Evolutionary conservation across 2,329 filamentous ascomycete genomes (phyloP), one percentile per base, ranked within the genome.

Genomic region (Xylaria sp.): DNA sequence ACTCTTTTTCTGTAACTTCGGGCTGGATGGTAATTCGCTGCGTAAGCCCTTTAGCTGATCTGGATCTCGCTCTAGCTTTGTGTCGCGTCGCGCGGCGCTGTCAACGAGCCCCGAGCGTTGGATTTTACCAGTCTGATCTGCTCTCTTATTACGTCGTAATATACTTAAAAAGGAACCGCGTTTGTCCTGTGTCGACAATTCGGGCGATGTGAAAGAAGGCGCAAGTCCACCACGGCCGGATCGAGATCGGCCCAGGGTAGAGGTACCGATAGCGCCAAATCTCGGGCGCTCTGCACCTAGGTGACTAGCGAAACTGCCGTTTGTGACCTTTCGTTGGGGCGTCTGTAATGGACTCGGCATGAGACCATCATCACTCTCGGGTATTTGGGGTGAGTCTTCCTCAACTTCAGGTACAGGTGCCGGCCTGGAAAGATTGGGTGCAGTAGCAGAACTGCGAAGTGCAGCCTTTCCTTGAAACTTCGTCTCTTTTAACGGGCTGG

Each of bases 141-240:
- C 79, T 49, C 80, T 83, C 77, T 89, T 92, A 79, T 87, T 90
- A 63, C 91, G 89, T 44, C 89, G 87, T n/a, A 93, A 79, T 4
- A 87, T 87, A n/a, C 73, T 62, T 79, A 89, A 84, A 68, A 90
- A 80, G 69, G 86, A 88, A 65, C 80, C 84, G 57, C 83, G 81
- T 46, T 60, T 71, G 38, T 82, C 80, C 33, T 80, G 74, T 17
- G 79, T 76, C 33, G 73, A 63, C 17, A 72, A 67, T 5, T 66
- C 59, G 5, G 81, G 76, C 2, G 74, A 51, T 2, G 66, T 60
- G 10, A 64, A 59, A 0, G 74, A 71, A 33, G 73, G 57, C 2
- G 61, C 36, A 5, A 76, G 60, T 10, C 68, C 72, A 15, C 74
- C 80, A 20, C 71, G 73, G 31, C 75, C 77, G 13, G 73, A 77